Base-by-base conservation (phyloP, 805 yeast genomes). In the Hanseniaspora lachancei region DNA sequence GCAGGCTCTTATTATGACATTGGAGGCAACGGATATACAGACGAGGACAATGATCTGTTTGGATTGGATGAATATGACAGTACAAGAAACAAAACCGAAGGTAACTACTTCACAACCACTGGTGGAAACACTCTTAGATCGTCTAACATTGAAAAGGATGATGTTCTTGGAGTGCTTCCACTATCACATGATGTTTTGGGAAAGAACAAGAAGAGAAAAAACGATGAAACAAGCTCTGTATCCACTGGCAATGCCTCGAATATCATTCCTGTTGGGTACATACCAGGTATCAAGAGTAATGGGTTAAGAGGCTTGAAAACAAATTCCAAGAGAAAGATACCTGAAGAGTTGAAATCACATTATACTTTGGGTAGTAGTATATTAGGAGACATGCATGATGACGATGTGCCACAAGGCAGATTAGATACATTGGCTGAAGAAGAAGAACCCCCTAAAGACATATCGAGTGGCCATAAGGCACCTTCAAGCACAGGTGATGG, bases 231-330 rank as follows among this genome's bases (percentile, higher is more conserved):
- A 12, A 55, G 57, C n/a, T 54, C 54, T 46, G 54, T 54, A 2
- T 55, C 58, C 8, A 55, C 58, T n/a, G 53, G 93, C 12, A 80
- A 84, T 62, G 95, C 95, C 4, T 85, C 95, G 15, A 89, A 89
- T 67, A 81, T 89, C 60, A 77, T 89, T 58, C 96, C 96, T 20
- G 84, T 91, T 57, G 95, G 95, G 2, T 89, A 89, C 65, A 86
- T 89, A 58, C 97, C 97, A 0, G 97, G 97, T 39, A 96, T 89
- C 47, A 86, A 89, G 5, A 56, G 47, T 41, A 55, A 71, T 72
- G 65, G 34, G 58, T 62, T 40, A 59, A 58, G 44, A 40, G 55
- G 53, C 40, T 54, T 49, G 23, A 42, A 32, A 43, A 41, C 41
- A 21, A 47, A 42, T 21, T 21, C 47, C 7, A 51, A 38, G 40